phyloP scores from a whole-genome alignment of 768 basidiomycete species.

The Xerocomellus intermedius region DNA sequence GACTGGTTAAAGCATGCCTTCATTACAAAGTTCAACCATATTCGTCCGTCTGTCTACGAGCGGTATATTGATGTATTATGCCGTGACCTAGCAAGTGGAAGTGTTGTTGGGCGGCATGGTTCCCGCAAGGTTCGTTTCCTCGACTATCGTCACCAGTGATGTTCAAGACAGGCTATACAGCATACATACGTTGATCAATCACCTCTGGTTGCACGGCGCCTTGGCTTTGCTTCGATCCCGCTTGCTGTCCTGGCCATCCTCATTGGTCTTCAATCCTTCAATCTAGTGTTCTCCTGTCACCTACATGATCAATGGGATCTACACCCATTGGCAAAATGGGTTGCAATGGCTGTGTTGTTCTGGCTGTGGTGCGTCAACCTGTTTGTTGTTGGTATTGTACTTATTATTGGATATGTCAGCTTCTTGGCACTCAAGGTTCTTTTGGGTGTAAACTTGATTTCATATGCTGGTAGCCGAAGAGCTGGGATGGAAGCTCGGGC shows the following conservation, averaged over 20 bases:
- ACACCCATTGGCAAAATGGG: slow-evolving; percentile 55
- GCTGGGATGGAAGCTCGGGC: slow-evolving; percentile 77
- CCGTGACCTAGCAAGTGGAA: slow-evolving; percentile 83
- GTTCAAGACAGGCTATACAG: slow-evolving; percentile 35
- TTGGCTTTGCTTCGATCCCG: slow-evolving; percentile 92
- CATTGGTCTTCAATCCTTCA: slow-evolving; percentile 70
- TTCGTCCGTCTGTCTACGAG: slow-evolving; percentile 92
- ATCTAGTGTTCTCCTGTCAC: slow-evolving; percentile 54
- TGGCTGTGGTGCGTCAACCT: slow-evolving; percentile 79
- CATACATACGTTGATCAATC: slow-evolving; percentile 95
- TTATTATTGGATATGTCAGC: slow-evolving; percentile 36
- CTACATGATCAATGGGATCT: slow-evolving; percentile 40
- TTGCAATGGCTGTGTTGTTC: slow-evolving; percentile 58
- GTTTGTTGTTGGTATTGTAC: slow-evolving; percentile 8
- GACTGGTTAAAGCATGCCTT: slow-evolving; percentile 99
- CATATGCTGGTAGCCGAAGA: slow-evolving; percentile 73
- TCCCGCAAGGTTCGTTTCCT: slow-evolving; percentile 59
- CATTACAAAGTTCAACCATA: slow-evolving; percentile 99
- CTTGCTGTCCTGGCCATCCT: slow-evolving; percentile 81
- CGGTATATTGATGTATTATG: slow-evolving; percentile 95
- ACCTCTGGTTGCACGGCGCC: slow-evolving; percentile 86
- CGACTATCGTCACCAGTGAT: background rate
- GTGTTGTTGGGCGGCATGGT: slow-evolving; percentile 63
- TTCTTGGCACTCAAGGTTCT: slow-evolving; percentile 87
- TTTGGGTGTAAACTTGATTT: slow-evolving; percentile 84